phyloP scores from a whole-genome alignment of 345 rosid species.

The Angophora floribunda region DNA sequence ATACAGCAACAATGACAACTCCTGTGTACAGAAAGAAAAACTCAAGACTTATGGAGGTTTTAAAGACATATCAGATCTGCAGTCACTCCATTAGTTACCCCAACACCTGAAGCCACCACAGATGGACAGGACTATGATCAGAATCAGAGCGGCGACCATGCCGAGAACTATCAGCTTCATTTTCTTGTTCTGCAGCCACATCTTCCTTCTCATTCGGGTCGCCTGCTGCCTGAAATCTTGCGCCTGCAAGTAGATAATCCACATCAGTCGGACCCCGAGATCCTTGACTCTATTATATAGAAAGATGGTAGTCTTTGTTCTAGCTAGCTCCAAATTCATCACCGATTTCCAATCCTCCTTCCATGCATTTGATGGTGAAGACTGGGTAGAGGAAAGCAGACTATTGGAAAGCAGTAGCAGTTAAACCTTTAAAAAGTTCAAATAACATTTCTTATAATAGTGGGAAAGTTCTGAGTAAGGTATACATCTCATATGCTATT shows the following conservation, averaged over 20 bases:
- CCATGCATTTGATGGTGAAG: not conserved
- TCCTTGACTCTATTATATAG: not conserved
- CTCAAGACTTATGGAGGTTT: not conserved
- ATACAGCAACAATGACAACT: not conserved
- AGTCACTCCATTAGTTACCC: not conserved
- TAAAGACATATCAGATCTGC: accelerated
- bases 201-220: not conserved
- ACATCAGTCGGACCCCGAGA: not conserved
- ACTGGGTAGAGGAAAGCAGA: not conserved
- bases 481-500: no score
- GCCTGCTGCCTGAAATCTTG: not conserved
- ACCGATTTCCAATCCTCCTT: not conserved
- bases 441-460: not conserved
- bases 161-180: not conserved
- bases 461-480: not conserved
- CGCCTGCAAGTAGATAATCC: not conserved
- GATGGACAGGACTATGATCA: not conserved
- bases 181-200: constrained; percentile 1
- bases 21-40: not conserved
- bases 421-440: not conserved
- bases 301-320: not conserved
- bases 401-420: not conserved
- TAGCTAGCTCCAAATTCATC: not conserved
- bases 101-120: not conserved
- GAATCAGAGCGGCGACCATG: not conserved